Evolutionary conservation across 768 basidiomycete species (phyloP).

Genomic region (Boletus edulis): DNA sequence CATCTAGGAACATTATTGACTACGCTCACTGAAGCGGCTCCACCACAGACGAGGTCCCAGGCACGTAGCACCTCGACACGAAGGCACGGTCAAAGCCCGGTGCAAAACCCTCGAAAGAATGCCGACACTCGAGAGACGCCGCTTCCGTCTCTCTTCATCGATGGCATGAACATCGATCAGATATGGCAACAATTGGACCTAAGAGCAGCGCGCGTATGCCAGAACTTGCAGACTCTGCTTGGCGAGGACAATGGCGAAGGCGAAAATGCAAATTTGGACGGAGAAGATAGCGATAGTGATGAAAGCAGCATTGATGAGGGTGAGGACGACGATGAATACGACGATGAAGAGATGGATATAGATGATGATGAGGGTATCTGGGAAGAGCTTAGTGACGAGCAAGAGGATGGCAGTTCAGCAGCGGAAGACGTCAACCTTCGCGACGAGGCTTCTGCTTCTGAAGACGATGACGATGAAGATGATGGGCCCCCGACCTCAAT

Average conservation of each 20-base stretch:
- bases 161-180: slow-evolving; percentile 82
- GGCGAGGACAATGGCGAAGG: slow-evolving; percentile 41
- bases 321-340: slow-evolving; percentile 27
- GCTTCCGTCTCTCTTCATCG: slow-evolving; percentile 66
- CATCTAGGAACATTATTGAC: slow-evolving; percentile 65
- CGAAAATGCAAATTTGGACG: slow-evolving; percentile 15
- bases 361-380: slow-evolving; percentile 24
- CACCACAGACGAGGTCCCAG: slow-evolving; percentile 76
- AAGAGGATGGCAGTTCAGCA: slow-evolving; percentile 28
- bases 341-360: slow-evolving; percentile 31
- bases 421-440: slow-evolving; percentile 31
- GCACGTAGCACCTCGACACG: slow-evolving; percentile 37
- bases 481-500: slow-evolving; percentile 21
- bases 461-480: slow-evolving; percentile 34
- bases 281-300: slow-evolving; percentile 14
- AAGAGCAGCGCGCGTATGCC: slow-evolving; percentile 65
- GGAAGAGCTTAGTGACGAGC: slow-evolving; percentile 26
- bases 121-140: slow-evolving; percentile 59
- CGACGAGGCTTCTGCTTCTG: slow-evolving; percentile 31
- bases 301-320: slow-evolving; percentile 27
- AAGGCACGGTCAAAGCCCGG: slow-evolving; percentile 42
- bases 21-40: slow-evolving; percentile 62
- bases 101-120: slow-evolving; percentile 32
- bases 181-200: slow-evolving; percentile 95
- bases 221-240: slow-evolving; percentile 65